Conservation (phyloP, 1,139 yeast genomes). For the Yamadazyma sp. region DNA sequence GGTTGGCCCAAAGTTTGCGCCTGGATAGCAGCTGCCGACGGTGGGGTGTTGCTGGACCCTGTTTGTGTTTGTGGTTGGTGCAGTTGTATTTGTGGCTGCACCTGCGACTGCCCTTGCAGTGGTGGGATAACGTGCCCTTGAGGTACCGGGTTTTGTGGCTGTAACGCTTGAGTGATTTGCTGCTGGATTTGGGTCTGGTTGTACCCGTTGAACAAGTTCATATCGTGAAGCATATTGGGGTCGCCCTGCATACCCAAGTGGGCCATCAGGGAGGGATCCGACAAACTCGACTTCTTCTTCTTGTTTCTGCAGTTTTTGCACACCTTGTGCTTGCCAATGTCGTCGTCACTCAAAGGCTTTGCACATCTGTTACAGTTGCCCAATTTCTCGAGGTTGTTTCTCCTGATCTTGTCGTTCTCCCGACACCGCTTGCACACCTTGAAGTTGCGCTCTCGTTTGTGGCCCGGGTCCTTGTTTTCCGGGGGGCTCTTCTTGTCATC, state of each 20-base stretch:
- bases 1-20: conserved; percentile 3
- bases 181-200: conserved; percentile 16
- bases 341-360: conserved; percentile 41
- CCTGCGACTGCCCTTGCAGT: not conserved
- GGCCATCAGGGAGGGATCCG: conserved; percentile 1
- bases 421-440: conserved; percentile 67
- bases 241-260: conserved; percentile 7
- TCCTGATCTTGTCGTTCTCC: conserved; percentile 56
- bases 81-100: not conserved
- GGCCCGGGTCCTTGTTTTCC: conserved; percentile 3
- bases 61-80: conserved; percentile 1
- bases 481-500: conserved; percentile 1
- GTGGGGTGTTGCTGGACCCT: not conserved
- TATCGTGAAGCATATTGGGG: conserved; percentile 8
- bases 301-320: conserved; percentile 53
- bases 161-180: conserved; percentile 17
- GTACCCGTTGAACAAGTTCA: conserved; percentile 8
- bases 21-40: not conserved
- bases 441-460: conserved; percentile 33
- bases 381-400: conserved; percentile 54
- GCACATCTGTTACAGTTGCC: conserved; percentile 69
- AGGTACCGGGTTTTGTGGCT: conserved; percentile 17
- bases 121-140: conserved; percentile 5
- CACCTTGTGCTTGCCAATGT: conserved; percentile 55
- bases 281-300: conserved; percentile 38